Percentiles rank a stretch among this genome's conserved stretches.
These are phyloP conservation scores for Serpula lacrymans DNA, from an alignment of 768 basidiomycete genomes.

Conservation along the genomic window DNA sequence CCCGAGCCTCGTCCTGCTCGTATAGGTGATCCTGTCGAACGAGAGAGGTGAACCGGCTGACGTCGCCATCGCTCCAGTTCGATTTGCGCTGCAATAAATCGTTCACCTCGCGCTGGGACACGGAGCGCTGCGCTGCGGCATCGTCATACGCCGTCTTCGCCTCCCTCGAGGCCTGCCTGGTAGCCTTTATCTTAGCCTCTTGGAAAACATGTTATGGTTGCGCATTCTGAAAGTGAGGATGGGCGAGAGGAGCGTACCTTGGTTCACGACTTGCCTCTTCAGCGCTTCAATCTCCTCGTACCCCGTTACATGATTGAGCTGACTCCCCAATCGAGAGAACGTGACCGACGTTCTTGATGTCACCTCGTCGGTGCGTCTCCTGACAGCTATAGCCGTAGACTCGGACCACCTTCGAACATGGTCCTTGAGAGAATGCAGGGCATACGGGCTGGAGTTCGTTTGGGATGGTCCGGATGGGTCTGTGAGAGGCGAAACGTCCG, in stretches of 20 bases:
- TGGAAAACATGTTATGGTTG: slow-evolving; percentile 10
- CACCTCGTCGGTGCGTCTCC: slow-evolving; percentile 55
- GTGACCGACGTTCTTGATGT: slow-evolving; percentile 53
- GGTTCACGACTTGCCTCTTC: slow-evolving; percentile 71
- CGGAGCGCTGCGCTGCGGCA: slow-evolving; percentile 76
- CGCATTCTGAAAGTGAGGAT: slow-evolving; percentile 2
- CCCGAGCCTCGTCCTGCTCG: slow-evolving; percentile 72
- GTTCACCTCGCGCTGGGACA: slow-evolving; percentile 94
- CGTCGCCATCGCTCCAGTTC: slow-evolving; percentile 87
- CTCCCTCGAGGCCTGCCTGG: slow-evolving; percentile 61
- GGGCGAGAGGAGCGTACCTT: slow-evolving; percentile 54
- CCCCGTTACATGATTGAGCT: slow-evolving; percentile 86
- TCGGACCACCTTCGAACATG: slow-evolving; percentile 46
- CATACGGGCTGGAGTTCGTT: slow-evolving; percentile 3
- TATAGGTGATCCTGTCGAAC: slow-evolving; percentile 87
- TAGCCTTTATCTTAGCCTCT: slow-evolving; percentile 73
- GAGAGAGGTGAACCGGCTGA: slow-evolving; percentile 82
- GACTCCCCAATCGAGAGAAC: slow-evolving; percentile 70
- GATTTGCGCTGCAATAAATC: slow-evolving; percentile 93
- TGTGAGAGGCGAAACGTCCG: slow-evolving; percentile 2
- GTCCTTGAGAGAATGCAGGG: slow-evolving; percentile 33
- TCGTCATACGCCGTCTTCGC: slow-evolving; percentile 76
- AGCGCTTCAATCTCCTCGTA: slow-evolving; percentile 87
- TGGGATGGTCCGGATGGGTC: background rate
- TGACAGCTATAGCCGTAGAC: slow-evolving; percentile 34